These are phyloP conservation scores for Aspergillus sp. DNA, from an alignment of 2,329 filamentous ascomycete species.

Conservation along the genomic window DNA sequence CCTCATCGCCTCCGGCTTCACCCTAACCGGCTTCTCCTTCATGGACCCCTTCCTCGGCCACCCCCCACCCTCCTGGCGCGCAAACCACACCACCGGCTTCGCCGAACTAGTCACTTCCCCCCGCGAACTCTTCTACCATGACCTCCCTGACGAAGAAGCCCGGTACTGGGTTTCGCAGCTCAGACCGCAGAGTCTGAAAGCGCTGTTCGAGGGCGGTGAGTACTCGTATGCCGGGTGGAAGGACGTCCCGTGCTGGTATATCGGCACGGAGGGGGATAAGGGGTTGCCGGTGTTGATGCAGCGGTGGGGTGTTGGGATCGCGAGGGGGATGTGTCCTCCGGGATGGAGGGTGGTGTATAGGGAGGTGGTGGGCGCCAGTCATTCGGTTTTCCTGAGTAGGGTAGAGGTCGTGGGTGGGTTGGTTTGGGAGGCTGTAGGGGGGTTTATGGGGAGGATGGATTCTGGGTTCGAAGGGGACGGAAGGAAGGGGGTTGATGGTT, in stretches of 20 bases:
- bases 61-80: conserved; percentile 47
- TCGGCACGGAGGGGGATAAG: conserved; percentile 48
- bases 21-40: conserved; percentile 41
- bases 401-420: conserved; percentile 45
- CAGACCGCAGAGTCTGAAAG: conserved; percentile 44
- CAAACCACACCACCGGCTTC: conserved; percentile 45
- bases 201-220: conserved; percentile 51
- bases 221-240: conserved; percentile 50
- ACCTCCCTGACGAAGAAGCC: conserved; percentile 49
- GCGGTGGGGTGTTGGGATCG: conserved; percentile 41
- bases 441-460: conserved; percentile 23
- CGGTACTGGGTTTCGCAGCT: conserved; percentile 48
- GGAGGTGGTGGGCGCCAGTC: conserved; percentile 47
- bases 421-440: conserved; percentile 40
- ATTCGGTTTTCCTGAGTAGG: conserved; percentile 54
- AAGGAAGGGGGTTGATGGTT: no score
- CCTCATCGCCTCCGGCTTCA: conserved; percentile 51
- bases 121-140: conserved; percentile 53
- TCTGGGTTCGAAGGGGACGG: no score
- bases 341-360: conserved; percentile 35
- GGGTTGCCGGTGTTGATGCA: conserved; percentile 46
- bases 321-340: conserved; percentile 32
- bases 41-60: conserved; percentile 46
- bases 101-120: conserved; percentile 43
- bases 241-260: conserved; percentile 50